Evolutionary conservation across 2,329 filamentous ascomycete species (phyloP), one percentile per base, ranked within the genome.

Genomic region (Elsinoe batatas): DNA sequence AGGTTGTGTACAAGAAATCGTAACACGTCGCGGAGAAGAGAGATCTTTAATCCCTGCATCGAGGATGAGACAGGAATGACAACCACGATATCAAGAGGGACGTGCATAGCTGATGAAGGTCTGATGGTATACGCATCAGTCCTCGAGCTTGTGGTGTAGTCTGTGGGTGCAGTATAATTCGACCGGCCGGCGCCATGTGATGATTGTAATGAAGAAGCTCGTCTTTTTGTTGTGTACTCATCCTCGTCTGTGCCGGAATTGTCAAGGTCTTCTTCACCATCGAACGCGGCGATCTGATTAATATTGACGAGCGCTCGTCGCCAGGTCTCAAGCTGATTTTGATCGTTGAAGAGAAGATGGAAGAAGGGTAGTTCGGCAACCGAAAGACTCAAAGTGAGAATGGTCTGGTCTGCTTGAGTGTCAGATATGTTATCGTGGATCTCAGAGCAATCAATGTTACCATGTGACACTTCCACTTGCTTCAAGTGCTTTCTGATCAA

Each of bases 1-100:
- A 98, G 81, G 47, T 83, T 91, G 62, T 85, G 80, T 1, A 98
- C 88, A 70, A 98, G 84, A 69, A 97, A 98, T 58, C 87, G 88
- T 35, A 98, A 78, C 0, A 91, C 87, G 70, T 98, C 93, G 40
- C 90, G 84, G 12, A 98, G 82, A 1, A 98, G 78, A 59, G 91
- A 95, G 67, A 97, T 96, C 74, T 98, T 98, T 58, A 98, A 81
- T n/a, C 93, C 93, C 71, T 97, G 93, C 91, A 97, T 98, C 0
- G 93, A 97, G 1, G 91, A 95, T 0, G 93, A 97, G 5, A 98
- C 90, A 0, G 93, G 93, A 33, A 98, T 91, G 18, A 98, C 93
- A 0, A 97, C 89, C 0, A 98, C 91, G 30, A 98, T 84, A 66
- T 98, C 93, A 54, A 97, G 82, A 1, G 93, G 91, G 13, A 97